Evolutionary conservation across 176 grass and related monocot species (phyloP).

Genomic region (Neostapfia colusana): DNA sequence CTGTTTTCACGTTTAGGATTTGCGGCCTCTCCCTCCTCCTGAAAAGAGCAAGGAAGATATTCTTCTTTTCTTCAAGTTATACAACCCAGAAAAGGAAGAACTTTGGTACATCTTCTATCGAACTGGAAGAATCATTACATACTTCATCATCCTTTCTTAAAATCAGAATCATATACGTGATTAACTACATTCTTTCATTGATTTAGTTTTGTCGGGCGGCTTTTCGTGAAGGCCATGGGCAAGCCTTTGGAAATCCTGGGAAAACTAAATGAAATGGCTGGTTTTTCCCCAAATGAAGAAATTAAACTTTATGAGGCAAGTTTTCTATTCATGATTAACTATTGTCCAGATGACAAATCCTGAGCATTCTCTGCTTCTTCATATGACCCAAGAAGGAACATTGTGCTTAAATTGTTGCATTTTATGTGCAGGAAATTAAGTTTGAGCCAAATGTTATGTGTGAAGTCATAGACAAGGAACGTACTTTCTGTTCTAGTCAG

Average conservation of each 20-base stretch:
- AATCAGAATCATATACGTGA: not conserved
- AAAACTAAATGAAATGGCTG: conserved; percentile 91
- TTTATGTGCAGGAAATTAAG: conserved; percentile 75
- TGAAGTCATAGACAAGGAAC: conserved; percentile 71
- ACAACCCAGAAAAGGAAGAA: conserved; percentile 81
- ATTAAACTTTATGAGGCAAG: conserved; percentile 85
- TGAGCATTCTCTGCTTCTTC: not conserved
- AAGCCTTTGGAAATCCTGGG: conserved; percentile 71
- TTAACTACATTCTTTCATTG: conserved; percentile 20
- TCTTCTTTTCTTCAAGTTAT: conserved; percentile 93
- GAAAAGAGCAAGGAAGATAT: conserved; percentile 88
- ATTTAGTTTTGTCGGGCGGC: conserved; percentile 74
- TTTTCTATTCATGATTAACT: conserved; percentile 34
- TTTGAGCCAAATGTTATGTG: conserved; percentile 88
- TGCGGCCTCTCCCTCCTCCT: conserved; percentile 61
- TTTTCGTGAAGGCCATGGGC: conserved; percentile 75
- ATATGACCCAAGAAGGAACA: not conserved
- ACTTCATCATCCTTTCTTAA: conserved; percentile 18
- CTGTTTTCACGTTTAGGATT: conserved; percentile 53
- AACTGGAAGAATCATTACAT: not conserved
- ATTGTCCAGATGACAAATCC: not conserved
- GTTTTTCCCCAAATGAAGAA: conserved; percentile 71
- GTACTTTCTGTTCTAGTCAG: conserved; percentile 69
- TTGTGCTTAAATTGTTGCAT: conserved; percentile 28
- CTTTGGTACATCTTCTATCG: conserved; percentile 62